Evolutionary conservation across 2,329 filamentous ascomycete species (phyloP).

Genomic region (Lachnum nothofagi): DNA sequence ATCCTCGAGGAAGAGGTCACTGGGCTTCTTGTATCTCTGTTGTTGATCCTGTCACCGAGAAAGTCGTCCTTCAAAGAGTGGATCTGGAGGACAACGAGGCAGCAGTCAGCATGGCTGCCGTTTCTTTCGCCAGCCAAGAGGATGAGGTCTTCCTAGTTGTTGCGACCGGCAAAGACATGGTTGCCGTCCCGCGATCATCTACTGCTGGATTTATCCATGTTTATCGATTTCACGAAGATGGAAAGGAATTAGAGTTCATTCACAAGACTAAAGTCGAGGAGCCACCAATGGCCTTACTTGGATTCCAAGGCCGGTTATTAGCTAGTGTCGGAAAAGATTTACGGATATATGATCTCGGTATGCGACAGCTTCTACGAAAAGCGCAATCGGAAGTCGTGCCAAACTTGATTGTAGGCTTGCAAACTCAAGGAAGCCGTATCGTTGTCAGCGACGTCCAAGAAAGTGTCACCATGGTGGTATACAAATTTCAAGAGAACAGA

Average conservation of each 20-base stretch:
- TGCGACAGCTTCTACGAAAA: slow-evolving; percentile 89
- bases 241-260: slow-evolving; percentile 85
- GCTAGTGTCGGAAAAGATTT: slow-evolving; percentile 80
- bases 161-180: slow-evolving; percentile 87
- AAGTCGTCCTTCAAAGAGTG: slow-evolving; percentile 69
- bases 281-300: slow-evolving; percentile 81
- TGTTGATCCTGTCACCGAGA: slow-evolving; percentile 74
- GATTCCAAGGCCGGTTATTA: slow-evolving; percentile 84
- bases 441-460: slow-evolving; percentile 90
- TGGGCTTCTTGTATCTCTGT: slow-evolving; percentile 97
- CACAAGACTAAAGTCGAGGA: slow-evolving; percentile 93
- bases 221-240: slow-evolving; percentile 82
- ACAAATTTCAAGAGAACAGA: slow-evolving; percentile 86
- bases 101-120: slow-evolving; percentile 77
- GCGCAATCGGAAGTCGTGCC: slow-evolving; percentile 74
- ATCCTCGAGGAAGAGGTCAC: slow-evolving; percentile 73
- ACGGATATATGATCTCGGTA: slow-evolving; percentile 85
- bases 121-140: slow-evolving; percentile 82
- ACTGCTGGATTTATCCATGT: slow-evolving; percentile 83
- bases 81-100: slow-evolving; percentile 87
- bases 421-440: slow-evolving; percentile 86
- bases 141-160: slow-evolving; percentile 89
- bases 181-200: slow-evolving; percentile 69
- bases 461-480: slow-evolving; percentile 85
- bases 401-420: slow-evolving; percentile 80